Conservation (phyloP, 2,329 filamentous ascomycete genomes). For the Ophiocordyceps sinensis region DNA sequence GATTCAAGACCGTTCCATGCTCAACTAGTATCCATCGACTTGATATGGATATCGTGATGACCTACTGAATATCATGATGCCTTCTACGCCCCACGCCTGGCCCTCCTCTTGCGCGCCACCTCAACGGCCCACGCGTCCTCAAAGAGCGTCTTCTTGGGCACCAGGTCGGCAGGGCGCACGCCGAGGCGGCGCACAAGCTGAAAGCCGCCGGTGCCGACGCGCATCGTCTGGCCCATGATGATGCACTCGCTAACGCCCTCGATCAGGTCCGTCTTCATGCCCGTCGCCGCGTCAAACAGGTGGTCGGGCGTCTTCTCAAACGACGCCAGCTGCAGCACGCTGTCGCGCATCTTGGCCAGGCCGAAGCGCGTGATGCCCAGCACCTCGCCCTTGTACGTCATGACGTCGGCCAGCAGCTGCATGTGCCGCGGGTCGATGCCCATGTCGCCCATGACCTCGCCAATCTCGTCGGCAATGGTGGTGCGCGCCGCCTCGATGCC, state of each 20-base stretch:
- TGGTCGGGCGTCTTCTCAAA: slow-evolving; percentile 99
- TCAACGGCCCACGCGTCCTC: slow-evolving; percentile 48
- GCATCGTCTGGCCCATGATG: slow-evolving; percentile 94
- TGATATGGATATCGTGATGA: not conserved
- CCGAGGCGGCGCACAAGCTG: slow-evolving; percentile 70
- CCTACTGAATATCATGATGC: no score
- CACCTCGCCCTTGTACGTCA: slow-evolving; percentile 98
- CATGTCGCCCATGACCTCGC: slow-evolving; percentile 83
- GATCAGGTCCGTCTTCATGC: slow-evolving; percentile 83
- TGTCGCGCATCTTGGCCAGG: slow-evolving; percentile 90
- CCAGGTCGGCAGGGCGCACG: slow-evolving; percentile 44
- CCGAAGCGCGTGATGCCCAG: slow-evolving; percentile 94
- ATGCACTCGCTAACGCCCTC: slow-evolving; percentile 94
- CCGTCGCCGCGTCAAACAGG: slow-evolving; percentile 83
- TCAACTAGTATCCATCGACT: not conserved
- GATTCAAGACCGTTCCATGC: not conserved
- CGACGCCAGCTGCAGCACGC: slow-evolving; percentile 80
- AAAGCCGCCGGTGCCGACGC: slow-evolving; percentile 81
- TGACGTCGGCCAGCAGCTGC: slow-evolving; percentile 91
- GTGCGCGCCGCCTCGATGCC: slow-evolving; percentile 88
- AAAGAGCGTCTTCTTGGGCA: slow-evolving; percentile 48
- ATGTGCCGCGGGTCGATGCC: slow-evolving; percentile 95
- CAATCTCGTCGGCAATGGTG: slow-evolving; percentile 83
- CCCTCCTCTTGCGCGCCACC: slow-evolving; percentile 4
- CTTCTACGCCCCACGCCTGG: slow-evolving; percentile 1